Conservation (phyloP, 495 filamentous ascomycete species). For the Achaetomiella virescens region DNA sequence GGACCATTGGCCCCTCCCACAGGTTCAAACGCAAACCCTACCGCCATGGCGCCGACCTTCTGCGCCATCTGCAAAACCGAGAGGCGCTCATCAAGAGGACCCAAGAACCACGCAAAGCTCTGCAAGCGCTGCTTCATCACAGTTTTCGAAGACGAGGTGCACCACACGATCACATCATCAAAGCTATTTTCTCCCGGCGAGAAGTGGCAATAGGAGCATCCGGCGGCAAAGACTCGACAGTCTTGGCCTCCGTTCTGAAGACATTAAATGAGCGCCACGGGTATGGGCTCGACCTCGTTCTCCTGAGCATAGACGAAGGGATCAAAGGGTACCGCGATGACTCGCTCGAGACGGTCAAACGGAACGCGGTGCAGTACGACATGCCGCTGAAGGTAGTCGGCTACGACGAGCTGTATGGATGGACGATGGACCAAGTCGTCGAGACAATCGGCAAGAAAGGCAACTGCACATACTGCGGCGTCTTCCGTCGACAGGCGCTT, state of each 20-base stretch:
- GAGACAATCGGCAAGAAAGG: constrained; percentile 94
- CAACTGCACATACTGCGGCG: constrained; percentile 97
- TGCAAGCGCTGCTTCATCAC: constrained; percentile 82
- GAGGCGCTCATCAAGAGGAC: constrained; percentile 85
- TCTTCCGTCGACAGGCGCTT: constrained; percentile 89
- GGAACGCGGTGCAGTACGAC: constrained; percentile 82
- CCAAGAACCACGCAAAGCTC: constrained; percentile 87
- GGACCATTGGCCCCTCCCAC: neutral
- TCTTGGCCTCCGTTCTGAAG: constrained; percentile 88
- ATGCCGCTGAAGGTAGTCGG: constrained; percentile 88
- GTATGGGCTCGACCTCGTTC: constrained; percentile 78
- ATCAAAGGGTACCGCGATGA: constrained; percentile 97
- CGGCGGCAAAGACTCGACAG: constrained; percentile 95
- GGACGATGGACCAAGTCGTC: constrained; percentile 99
- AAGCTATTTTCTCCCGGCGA: constrained; percentile 78
- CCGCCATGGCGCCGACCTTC: constrained; percentile 44
- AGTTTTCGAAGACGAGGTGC: constrained; percentile 87
- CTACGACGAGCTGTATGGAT: constrained; percentile 92
- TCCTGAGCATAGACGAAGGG: constrained; percentile 92
- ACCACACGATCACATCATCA: constrained; percentile 78
- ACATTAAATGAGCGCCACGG: constrained; percentile 85
- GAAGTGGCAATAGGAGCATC: constrained; percentile 92
- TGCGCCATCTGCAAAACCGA: constrained; percentile 71
- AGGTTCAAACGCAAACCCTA: neutral
- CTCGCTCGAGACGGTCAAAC: constrained; percentile 89